These are phyloP conservation scores for Ramaria sp. DNA, from an alignment of 768 basidiomycete genomes.

Conservation along the genomic window DNA sequence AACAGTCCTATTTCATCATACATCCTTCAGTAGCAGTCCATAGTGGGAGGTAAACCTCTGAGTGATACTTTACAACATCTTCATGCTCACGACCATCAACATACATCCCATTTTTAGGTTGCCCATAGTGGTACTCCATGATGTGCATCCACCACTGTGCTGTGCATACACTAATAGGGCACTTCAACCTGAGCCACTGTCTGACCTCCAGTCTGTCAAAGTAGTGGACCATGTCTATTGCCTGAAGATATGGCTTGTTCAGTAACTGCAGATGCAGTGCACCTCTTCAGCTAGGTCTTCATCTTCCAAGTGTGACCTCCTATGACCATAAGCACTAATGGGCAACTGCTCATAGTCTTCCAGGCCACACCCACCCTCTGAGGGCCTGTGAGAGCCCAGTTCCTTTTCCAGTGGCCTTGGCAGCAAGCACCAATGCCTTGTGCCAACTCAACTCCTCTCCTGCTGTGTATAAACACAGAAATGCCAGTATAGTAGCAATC, in stretches of 20 bases:
- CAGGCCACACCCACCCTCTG: constrained; percentile 16
- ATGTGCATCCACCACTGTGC: constrained; percentile 11
- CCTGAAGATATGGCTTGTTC: constrained; percentile 1
- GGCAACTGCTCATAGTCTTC: constrained; percentile 2
- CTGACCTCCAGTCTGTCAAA: background rate
- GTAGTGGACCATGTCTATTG: constrained; percentile 3
- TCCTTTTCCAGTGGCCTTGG: constrained; percentile 20
- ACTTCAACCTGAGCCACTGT: constrained; percentile 7
- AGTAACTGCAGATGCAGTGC: constrained; percentile 6
- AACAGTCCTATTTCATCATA: background rate
- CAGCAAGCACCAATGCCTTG: constrained; percentile 17
- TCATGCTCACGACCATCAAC: background rate
- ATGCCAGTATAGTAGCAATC: too few relatives aligned
- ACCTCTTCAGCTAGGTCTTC: constrained; percentile 5
- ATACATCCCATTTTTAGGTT: constrained; percentile 10
- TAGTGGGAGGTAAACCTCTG: background rate
- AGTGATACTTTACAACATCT: constrained; percentile 13
- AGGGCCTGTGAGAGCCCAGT: constrained; percentile 21
- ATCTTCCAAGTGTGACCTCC: constrained; percentile 1
- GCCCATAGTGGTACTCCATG: constrained; percentile 9
- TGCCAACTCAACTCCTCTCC: background rate
- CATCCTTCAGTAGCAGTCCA: background rate
- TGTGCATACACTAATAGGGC: constrained; percentile 10
- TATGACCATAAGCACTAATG: background rate
- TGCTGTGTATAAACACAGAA: too few relatives aligned